Evolutionary conservation across 169 alveolate species (phyloP), one percentile per base, ranked within the genome.

Genomic region (Plasmodium malariae): DNA sequence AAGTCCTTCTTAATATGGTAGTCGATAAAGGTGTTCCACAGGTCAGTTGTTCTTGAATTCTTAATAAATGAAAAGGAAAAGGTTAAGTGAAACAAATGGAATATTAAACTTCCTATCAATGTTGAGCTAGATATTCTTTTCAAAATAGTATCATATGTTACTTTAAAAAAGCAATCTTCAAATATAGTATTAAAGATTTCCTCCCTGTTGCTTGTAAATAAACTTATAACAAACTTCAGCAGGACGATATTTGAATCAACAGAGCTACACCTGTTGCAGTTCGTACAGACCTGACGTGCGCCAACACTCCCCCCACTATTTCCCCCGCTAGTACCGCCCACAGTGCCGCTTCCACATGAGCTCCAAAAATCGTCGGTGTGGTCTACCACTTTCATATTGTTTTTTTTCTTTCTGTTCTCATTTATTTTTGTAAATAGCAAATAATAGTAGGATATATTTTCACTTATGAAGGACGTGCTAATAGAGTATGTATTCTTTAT

Each of bases 21-120:
- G 40, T 86, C 92, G 14, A 86, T 86, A 19, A 86, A 69, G 1
- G 83, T 19, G 43, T 86, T 86, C 92, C 92, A 86, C 3, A 86
- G n/a, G 21, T 86, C 92, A 0, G 86, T 86, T 3, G 92, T 86
- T 19, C 69, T 72, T 12, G 43, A 54, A 69, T 86, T 86, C 45
- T 70, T 86, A 17, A 86, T 70, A 55, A 86, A 86, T 4, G 92
- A 54, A 48, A 59, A 86, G 0, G 45, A 51, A 48, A 86, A 86
- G 11, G 45, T 69, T 4, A n/a, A 37, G 30, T 86, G 92, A 43
- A 86, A 86, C 9, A 86, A 51, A 70, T 86, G 92, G 3, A 86
- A 86, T 17, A 86, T 86, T n/a, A 86, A 32, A 19, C 55, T 86
- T 0, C 92, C 92, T 28, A 86, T 60, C 26, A 86, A 65, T 1